Conservation (phyloP, 345 rosid species). For the Populus tremula region DNA sequence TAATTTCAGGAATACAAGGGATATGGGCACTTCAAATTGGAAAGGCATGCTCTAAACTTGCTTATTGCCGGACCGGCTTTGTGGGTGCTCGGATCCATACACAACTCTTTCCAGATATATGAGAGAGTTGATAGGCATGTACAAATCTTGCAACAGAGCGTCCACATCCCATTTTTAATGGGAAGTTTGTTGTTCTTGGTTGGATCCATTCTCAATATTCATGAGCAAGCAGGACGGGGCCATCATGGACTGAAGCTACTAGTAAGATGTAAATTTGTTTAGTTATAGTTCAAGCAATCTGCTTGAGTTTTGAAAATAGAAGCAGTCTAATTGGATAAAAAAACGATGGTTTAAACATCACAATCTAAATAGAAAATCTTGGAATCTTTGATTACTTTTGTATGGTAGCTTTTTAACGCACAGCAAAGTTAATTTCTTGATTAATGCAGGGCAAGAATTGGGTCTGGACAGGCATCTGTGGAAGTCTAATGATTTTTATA, state of each 20-base stretch:
- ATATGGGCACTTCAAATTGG: conserved; percentile 38
- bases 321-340: too few species aligned
- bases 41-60: conserved; percentile 60
- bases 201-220: conserved; percentile 55
- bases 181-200: conserved; percentile 64
- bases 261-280: conserved; percentile 35
- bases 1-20: conserved; percentile 52
- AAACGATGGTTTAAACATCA: too few species aligned
- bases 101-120: conserved; percentile 82
- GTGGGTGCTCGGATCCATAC: conserved; percentile 79
- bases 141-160: conserved; percentile 69
- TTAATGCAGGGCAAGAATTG: conserved; percentile 45
- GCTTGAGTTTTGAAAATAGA: too few species aligned
- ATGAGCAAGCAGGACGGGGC: conserved; percentile 37
- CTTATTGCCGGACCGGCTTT: conserved; percentile 63
- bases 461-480: conserved; percentile 56
- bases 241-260: conserved; percentile 49
- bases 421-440: not conserved
- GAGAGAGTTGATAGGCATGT: conserved; percentile 83
- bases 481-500: conserved; percentile 44
- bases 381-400: not conserved
- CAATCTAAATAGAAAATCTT: too few species aligned
- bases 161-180: conserved; percentile 64
- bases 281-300: too few species aligned
- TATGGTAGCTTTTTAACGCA: not conserved